Evolutionary conservation across 2,329 filamentous ascomycete species (phyloP), one percentile per base, ranked within the genome.

Genomic region (Colletotrichum sp.): DNA sequence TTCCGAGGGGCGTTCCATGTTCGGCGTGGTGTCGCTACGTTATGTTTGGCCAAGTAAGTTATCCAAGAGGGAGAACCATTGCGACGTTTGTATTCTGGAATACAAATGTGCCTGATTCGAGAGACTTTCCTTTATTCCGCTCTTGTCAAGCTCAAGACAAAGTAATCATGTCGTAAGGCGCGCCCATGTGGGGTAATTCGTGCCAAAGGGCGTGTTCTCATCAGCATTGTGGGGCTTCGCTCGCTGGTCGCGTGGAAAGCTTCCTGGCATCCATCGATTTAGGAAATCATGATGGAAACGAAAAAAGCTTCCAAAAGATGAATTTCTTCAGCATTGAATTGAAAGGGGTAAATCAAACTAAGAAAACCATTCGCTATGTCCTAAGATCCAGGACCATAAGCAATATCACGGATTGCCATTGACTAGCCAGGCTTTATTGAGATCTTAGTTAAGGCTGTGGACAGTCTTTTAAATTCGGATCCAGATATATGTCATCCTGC

Each of bases 51-150:
- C 4, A 43, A n/a, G 9, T 6, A n/a, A 13, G 6, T 12, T 7
- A 1, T 1, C 8, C 4, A 21, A 21, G 2, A 21, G 0, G 1
- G 6, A 2, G 3, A 1, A 3, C 3, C n/a, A 21, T 48, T 13
- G 10, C 3, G 3, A n/a, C 18, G 3, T 43, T n/a, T n/a, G 16
- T n/a, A 38, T 16, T 10, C 0, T n/a, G 16, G 16, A n/a, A n/a
- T n/a, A 10, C 3, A 10, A n/a, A 43, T 0, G 5, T n/a, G 18
- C 38, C 1, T 43, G 38, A n/a, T n/a, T 5, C 16, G 38, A 0
- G 9, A n/a, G 8, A 43, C 8, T 9, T 18, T 1, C 38, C 16
- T 43, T 8, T 2, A 10, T 43, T n/a, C 16, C 8, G 38, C 16
- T 43, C 5, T 43, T 6, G 16, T 43, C 38, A 43, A 43, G 38